A percentile compares a stretch with the other conserved stretches of the same genome.
Conservation (phyloP, 2,329 filamentous ascomycete genomes). For the Sporothrix brasiliensis region DNA sequence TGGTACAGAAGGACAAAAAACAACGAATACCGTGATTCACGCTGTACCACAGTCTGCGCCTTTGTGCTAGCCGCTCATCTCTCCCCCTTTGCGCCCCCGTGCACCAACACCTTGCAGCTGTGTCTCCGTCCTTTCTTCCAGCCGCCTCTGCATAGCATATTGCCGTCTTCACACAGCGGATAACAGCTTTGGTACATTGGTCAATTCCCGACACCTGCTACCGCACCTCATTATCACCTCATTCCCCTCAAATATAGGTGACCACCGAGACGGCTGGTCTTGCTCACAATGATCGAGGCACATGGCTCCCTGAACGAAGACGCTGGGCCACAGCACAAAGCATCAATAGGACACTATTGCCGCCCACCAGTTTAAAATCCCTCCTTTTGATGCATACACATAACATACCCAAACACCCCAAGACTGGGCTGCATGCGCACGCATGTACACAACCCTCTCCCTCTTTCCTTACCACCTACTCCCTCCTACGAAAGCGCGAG, state of each 20-base stretch:
- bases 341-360: neutral
- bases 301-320: too few species aligned
- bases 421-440: neutral
- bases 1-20: neutral
- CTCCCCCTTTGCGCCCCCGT: neutral
- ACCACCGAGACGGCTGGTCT: neutral
- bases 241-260: too few species aligned
- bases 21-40: neutral
- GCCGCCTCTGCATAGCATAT: neutral
- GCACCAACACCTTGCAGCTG: neutral
- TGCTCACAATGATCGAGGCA: neutral
- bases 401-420: neutral
- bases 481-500: neutral
- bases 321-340: too few species aligned
- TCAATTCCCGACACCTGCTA: neutral
- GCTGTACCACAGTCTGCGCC: constrained; percentile 7
- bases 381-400: neutral
- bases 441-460: neutral
- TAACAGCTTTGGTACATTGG: neutral
- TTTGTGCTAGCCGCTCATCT: neutral
- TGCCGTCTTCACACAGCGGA: neutral
- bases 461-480: neutral
- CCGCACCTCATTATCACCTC: neutral
- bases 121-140: neutral
- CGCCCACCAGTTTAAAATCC: neutral